phyloP scores from a whole-genome alignment of 305 asterid species.

The Rubia balearica region DNA sequence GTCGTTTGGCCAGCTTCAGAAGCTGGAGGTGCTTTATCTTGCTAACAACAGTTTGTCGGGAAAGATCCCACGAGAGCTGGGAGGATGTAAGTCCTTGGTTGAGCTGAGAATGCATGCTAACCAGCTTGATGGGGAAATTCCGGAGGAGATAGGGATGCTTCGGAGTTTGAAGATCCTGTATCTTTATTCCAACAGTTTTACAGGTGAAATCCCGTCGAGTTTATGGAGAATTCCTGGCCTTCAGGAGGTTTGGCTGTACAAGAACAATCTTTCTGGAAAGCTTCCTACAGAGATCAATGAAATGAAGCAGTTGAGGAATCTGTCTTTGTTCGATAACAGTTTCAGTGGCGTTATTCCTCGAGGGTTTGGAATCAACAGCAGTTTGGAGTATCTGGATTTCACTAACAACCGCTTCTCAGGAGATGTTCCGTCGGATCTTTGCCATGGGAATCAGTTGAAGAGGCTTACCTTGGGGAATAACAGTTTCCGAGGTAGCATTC shows the following conservation, averaged over 20 bases:
- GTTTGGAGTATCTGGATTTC: constrained; percentile 47
- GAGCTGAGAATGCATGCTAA: constrained; percentile 49
- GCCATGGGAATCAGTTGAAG: constrained; percentile 50
- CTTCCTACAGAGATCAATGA: constrained; percentile 54
- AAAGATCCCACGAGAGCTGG: constrained; percentile 64
- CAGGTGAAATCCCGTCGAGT: constrained; percentile 56
- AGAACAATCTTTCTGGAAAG: constrained; percentile 65
- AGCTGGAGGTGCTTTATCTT: constrained; percentile 47
- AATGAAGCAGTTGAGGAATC: constrained; percentile 47
- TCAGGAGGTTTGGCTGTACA: constrained; percentile 42
- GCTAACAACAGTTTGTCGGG: constrained; percentile 59
- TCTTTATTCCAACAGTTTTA: constrained; percentile 54
- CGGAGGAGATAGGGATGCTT: constrained; percentile 60
- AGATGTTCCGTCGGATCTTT: constrained; percentile 62
- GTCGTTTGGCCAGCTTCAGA: constrained; percentile 47
- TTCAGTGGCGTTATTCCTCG: constrained; percentile 43
- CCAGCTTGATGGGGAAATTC: constrained; percentile 55
- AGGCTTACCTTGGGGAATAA: constrained; percentile 57
- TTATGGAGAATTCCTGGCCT: constrained; percentile 68
- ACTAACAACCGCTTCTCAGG: constrained; percentile 62
- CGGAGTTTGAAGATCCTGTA: constrained; percentile 31
- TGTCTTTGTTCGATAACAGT: constrained; percentile 54
- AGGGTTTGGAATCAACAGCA: constrained; percentile 63
- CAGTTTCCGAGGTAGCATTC: constrained; percentile 49
- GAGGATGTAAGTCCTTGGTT: constrained; percentile 52